Evolutionary conservation across 2,329 filamentous ascomycete species (phyloP).

Genomic region (Alternaria ethzedia): DNA sequence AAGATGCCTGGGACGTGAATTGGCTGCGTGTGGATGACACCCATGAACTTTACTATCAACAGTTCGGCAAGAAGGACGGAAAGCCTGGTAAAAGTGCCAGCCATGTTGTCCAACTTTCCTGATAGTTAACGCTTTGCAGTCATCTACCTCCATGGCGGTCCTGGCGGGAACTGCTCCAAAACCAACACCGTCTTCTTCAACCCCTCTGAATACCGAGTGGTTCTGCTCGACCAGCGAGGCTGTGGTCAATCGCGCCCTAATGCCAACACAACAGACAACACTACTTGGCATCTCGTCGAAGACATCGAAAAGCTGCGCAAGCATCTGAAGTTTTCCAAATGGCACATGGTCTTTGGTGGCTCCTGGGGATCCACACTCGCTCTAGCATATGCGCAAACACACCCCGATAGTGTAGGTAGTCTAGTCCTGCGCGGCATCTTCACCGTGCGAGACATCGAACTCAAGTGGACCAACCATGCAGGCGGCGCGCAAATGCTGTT

Average conservation of each 20-base stretch:
- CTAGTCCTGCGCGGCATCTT: slow-evolving; percentile 56
- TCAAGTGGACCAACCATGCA: slow-evolving; percentile 45
- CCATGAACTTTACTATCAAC: slow-evolving; percentile 49
- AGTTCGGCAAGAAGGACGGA: slow-evolving; percentile 48
- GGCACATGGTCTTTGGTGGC: slow-evolving; percentile 56
- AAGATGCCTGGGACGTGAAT: slow-evolving; percentile 43
- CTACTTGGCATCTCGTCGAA: slow-evolving; percentile 52
- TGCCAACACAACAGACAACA: slow-evolving; percentile 53
- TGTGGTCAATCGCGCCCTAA: slow-evolving; percentile 53
- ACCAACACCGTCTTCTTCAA: slow-evolving; percentile 53
- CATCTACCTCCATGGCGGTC: slow-evolving; percentile 55
- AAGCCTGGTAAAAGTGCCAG: slow-evolving; percentile 42
- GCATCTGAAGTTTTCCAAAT: slow-evolving; percentile 52
- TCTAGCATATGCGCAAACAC: slow-evolving; percentile 53
- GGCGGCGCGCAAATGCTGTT: slow-evolving; percentile 43
- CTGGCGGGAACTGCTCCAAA: slow-evolving; percentile 47
- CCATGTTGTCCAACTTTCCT: not conserved
- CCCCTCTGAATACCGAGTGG: slow-evolving; percentile 52
- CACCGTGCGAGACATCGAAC: slow-evolving; percentile 44
- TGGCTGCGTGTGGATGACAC: slow-evolving; percentile 42
- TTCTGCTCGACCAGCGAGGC: slow-evolving; percentile 58
- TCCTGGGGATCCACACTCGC: slow-evolving; percentile 57
- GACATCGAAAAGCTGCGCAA: slow-evolving; percentile 55
- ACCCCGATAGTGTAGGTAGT: slow-evolving; percentile 48
- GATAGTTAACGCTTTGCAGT: slow-evolving; percentile 25